Base-by-base conservation (phyloP, 2,329 filamentous ascomycete species). In the Xylariomycetidae sp. region DNA sequence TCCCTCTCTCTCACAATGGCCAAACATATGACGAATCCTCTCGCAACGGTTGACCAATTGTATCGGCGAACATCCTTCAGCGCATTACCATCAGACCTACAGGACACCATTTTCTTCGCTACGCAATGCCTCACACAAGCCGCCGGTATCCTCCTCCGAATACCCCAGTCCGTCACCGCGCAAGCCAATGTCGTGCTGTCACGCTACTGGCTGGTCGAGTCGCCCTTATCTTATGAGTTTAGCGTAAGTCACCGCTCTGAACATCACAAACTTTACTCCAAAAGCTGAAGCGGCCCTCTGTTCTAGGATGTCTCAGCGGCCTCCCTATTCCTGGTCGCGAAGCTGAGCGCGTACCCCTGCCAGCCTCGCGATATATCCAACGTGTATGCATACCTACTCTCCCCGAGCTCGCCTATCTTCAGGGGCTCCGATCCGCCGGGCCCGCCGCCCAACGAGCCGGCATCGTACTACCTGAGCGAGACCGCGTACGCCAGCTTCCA, bases 241-340 rank as follows among this genome's bases (percentile, higher is more conserved):
- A 72, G 66, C 49, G 69, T 72, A 55, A 35, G 63, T 41, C 13
- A 12, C 13, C 16, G 14, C 14, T 13, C 18, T 17, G n/a, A 12
- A 16, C 10, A 14, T 10, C 14, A 16, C 27, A 25, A 23, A 37
- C n/a, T 25, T n/a, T n/a, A n/a, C 20, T n/a, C 17, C n/a, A 23
- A 4, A 16, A 25, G 16, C 31, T 33, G 33, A n/a, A n/a, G n/a
- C n/a, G n/a, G n/a, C n/a, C n/a, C 20, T 23, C 20, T 23, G 8
- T n/a, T n/a, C 8, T n/a, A 92, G 84, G 82, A 92, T 56, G 74
- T 85, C 33, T 94, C 88, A 19, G 86, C 89, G 20, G 87, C 87
- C 12, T 72, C 79, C 1, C 62, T 97, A 32, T 97, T 88, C 65
- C 71, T 95, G 32, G 76, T 80, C 16, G 77, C 88, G 18, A 97